Evolutionary conservation across 2,329 filamentous ascomycete species (phyloP), one percentile per base, ranked within the genome.

Genomic region (Ascochyta viciae-villosae): DNA sequence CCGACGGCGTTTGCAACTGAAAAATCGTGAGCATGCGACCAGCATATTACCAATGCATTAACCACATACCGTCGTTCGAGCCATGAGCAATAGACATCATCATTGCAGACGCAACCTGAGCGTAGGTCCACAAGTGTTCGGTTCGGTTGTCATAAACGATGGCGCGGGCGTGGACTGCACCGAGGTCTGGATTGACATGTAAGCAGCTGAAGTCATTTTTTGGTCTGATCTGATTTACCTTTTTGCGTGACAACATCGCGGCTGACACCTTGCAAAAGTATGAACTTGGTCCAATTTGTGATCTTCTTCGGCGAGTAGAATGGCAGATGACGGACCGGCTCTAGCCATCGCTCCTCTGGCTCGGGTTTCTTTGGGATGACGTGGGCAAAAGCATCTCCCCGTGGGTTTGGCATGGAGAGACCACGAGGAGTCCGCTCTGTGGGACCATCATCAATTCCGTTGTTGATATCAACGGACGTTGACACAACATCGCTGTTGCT

Each of bases 31-130:
- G 49, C 12, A 31, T 1, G 7, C 6, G 13, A 15, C 1, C 6
- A 4, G 12, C 7, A 2, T 10, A 22, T n/a, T 6, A 7, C 22
- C 5, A 3, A 15, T 3, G 7, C 4, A 2, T 6, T 10, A 8
- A 3, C 13, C 8, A 16, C 49, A 22, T 35, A 53, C 42, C 52
- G 58, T 89, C 87, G 71, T 89, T 89, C 63, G 86, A 85, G n/a
- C 87, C 87, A 75, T 89, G 88, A 1, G 87, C 87, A 66, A 91
- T 90, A 2, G 87, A 89, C 27, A 88, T 88, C 54, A 88, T 90
- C 78, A 87, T 88, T 54, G 88, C 88, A 23, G 87, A 72, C 16
- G 76, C 54, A n/a, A 74, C 67, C 51, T 74, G 72, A 41, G 67
- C 68, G 42, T 72, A 82, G 1, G 79, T 80, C 74, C 76, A 81